Conservation (phyloP, 306 rosid genomes). For the Dicorynia guianensis region DNA sequence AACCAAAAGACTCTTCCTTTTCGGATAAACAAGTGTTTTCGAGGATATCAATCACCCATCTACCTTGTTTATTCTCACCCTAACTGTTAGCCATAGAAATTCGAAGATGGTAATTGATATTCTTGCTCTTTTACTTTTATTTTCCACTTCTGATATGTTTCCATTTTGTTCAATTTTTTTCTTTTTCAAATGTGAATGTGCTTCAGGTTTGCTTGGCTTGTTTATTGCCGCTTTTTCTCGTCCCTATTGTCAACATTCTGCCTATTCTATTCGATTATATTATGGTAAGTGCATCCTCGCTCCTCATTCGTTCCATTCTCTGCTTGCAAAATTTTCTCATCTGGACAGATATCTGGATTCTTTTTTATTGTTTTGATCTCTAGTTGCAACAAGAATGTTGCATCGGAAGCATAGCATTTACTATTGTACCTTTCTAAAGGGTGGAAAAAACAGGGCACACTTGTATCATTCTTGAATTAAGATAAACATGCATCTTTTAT, state of each 20-base stretch:
- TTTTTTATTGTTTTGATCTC: too few relatives aligned
- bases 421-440: too few relatives aligned
- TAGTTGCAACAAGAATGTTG: too few relatives aligned
- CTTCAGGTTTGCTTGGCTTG: slow-evolving; percentile 50
- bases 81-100: background rate
- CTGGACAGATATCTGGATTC: too few relatives aligned
- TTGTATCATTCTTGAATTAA: background rate
- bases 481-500: background rate
- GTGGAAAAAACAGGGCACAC: background rate
- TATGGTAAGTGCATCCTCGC: slow-evolving; percentile 18
- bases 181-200: background rate
- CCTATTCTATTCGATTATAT: slow-evolving; percentile 46
- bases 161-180: background rate
- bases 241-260: slow-evolving; percentile 49
- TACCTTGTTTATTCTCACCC: background rate
- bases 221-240: slow-evolving; percentile 52
- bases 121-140: background rate
- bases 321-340: too few relatives aligned
- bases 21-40: too few relatives aligned
- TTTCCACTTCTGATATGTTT: background rate
- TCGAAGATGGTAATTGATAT: slow-evolving; percentile 32
- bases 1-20: too few relatives aligned
- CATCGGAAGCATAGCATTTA: background rate
- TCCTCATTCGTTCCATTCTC: too few relatives aligned
- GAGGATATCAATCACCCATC: too few relatives aligned